Conservation (phyloP, 148 eudicot species). For the Rheum nobile region DNA sequence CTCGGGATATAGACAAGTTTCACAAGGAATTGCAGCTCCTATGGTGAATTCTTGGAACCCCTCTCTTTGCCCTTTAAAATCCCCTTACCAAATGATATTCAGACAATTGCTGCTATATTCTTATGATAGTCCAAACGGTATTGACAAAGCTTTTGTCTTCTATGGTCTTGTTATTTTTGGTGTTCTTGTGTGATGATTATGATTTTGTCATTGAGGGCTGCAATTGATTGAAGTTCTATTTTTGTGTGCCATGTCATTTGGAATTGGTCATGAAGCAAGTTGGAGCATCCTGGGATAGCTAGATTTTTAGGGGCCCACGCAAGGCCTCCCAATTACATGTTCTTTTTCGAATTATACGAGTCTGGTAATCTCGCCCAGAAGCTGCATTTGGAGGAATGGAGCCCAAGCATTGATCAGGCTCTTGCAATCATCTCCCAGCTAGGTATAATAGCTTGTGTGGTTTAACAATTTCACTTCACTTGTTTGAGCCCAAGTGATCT, state of each 20-base stretch:
- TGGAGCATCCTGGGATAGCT: constrained; percentile 79
- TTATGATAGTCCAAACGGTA: not conserved
- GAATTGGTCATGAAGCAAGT: constrained; percentile 44
- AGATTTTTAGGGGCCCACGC: constrained; percentile 83
- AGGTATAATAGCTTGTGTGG: constrained; percentile 32
- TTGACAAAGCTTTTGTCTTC: not conserved
- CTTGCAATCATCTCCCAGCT: constrained; percentile 35
- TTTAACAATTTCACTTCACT: not conserved
- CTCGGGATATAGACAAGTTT: constrained; percentile 69
- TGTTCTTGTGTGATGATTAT: not conserved
- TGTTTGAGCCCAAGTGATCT: not conserved
- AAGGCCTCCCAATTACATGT: constrained; percentile 90
- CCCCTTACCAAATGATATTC: not conserved
- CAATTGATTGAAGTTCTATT: not conserved
- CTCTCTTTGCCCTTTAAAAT: not conserved
- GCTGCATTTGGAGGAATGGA: constrained; percentile 87
- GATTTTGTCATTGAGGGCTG: not conserved
- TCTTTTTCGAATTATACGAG: constrained; percentile 71
- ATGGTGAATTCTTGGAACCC: constrained; percentile 28
- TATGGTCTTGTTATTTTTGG: not conserved
- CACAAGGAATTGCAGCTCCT: constrained; percentile 79
- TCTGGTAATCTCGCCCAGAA: constrained; percentile 64
- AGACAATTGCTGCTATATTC: not conserved
- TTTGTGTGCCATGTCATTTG: not conserved
- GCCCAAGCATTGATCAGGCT: constrained; percentile 50